Conservation (phyloP, 768 basidiomycete species). For the Asterophora lycoperdoides region DNA sequence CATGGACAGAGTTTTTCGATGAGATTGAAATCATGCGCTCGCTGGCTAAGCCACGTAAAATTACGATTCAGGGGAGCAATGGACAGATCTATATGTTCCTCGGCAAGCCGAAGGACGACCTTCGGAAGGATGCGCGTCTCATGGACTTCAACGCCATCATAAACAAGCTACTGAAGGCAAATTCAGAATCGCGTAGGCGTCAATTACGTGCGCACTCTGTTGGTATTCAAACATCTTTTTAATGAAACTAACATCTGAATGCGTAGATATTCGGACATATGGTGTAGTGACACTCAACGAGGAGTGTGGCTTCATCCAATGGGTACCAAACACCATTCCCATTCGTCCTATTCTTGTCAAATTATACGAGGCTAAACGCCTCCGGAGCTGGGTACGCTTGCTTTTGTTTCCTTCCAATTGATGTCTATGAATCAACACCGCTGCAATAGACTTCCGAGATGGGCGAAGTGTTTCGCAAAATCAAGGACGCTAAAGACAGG, state of each 20-base stretch:
- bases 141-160: constrained; percentile 99
- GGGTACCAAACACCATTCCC: constrained; percentile 92
- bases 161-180: constrained; percentile 91
- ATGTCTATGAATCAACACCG: background rate
- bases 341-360: constrained; percentile 71
- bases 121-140: constrained; percentile 92
- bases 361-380: constrained; percentile 50
- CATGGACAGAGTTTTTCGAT: constrained; percentile 62
- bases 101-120: constrained; percentile 95
- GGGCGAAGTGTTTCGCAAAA: constrained; percentile 39
- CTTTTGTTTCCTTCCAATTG: background rate
- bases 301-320: constrained; percentile 96
- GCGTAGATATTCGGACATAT: constrained; percentile 90
- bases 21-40: constrained; percentile 91
- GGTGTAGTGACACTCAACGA: constrained; percentile 98
- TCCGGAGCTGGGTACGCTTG: constrained; percentile 39
- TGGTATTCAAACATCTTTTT: background rate
- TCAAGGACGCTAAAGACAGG: constrained; percentile 47
- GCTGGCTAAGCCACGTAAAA: constrained; percentile 85
- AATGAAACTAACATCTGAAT: background rate
- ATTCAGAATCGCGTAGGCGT: constrained; percentile 87
- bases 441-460: constrained; percentile 42
- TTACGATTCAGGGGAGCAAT: constrained; percentile 79
- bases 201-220: constrained; percentile 66
- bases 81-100: constrained; percentile 87